Evolutionary conservation across 495 filamentous ascomycete species (phyloP), one percentile per base, ranked within the genome.

Genomic region (Pyronema omphalodes): DNA sequence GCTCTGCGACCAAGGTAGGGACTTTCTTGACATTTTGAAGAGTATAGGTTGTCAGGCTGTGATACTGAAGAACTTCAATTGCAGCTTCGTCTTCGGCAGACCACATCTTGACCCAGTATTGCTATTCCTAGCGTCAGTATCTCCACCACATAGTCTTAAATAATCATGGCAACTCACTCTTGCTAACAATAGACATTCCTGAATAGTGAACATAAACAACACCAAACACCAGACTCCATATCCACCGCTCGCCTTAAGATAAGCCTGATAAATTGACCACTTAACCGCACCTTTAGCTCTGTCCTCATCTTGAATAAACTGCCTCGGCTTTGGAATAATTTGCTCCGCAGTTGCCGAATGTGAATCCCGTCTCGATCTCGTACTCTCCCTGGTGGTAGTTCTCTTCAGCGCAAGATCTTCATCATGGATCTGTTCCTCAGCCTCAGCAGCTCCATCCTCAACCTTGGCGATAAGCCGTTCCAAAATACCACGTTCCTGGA

Each of bases 221-320:
- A 76, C 71, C 0, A 76, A 57, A 0, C 61, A 45, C 84, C 83
- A 88, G 55, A 76, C 8, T n/a, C 54, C 60, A 48, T 43, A 63
- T 60, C 83, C 82, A 23, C 83, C 86, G 62, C 76, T 79, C 1
- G 79, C 72, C 18, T 67, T 69, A 0, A 93, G 57, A 54, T 87
- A 91, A 3, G 71, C 69, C 12, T 67, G 60, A 53, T 88, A 93
- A 7, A 89, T 71, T 1, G 65, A 62, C 9, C 70, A 68, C 51
- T 75, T 77, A 17, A 93, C 74, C 9, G 74, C 69, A 3, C 86
- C 86, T 34, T 71, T 70, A 57, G 85, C 81, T 55, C 78, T 69
- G 15, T 69, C 73, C 59, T 93, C 86, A 1, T 86, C 84, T 58
- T 84, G 78, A 40, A 83, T 74, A 55, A 88, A 89, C 60, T 78